Percentiles rank a stretch among this genome's conserved stretches.
phyloP scores from a whole-genome alignment of 2,329 filamentous ascomycete genomes.

The Pseudocercospora cruenta region DNA sequence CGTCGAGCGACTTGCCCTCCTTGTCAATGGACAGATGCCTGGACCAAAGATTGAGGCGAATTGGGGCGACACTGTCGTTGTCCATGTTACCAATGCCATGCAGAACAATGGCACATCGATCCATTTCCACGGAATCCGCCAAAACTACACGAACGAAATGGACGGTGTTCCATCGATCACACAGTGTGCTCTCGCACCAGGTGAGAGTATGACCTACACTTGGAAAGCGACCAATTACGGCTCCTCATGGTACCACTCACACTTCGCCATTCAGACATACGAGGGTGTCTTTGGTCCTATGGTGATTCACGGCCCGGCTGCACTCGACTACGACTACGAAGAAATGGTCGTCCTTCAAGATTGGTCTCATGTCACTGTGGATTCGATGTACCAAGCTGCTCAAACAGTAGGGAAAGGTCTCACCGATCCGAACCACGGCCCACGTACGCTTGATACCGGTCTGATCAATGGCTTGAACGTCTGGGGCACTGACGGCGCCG shows the following conservation, averaged over 20 bases:
- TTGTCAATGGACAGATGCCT: conserved; percentile 51
- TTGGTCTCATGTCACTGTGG: conserved; percentile 44
- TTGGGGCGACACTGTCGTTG: conserved; percentile 45
- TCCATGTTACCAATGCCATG: conserved; percentile 35
- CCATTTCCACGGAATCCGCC: conserved; percentile 54
- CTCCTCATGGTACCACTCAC: conserved; percentile 44
- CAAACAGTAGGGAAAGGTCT: conserved; percentile 8
- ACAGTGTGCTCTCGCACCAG: conserved; percentile 46
- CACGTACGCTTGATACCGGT: conserved; percentile 46
- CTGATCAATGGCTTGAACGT: conserved; percentile 52
- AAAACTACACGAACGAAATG: conserved; percentile 56
- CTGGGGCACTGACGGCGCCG: conserved; percentile 32
- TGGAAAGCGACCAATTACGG: conserved; percentile 46
- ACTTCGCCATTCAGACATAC: conserved; percentile 46
- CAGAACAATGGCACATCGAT: conserved; percentile 50
- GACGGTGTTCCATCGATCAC: conserved; percentile 54
- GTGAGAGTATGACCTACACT: conserved; percentile 38
- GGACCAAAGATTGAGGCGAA: conserved; percentile 51
- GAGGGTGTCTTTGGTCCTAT: conserved; percentile 47
- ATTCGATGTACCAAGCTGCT: conserved; percentile 38
- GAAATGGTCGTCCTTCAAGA: conserved; percentile 43
- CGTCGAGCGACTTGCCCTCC: conserved; percentile 32
- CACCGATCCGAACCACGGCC: conserved; percentile 30
- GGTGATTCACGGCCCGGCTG: conserved; percentile 46
- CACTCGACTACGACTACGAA: conserved; percentile 45